Conservation (phyloP, 352 stramenopile genomes). For the Globisporangium alternatum region DNA sequence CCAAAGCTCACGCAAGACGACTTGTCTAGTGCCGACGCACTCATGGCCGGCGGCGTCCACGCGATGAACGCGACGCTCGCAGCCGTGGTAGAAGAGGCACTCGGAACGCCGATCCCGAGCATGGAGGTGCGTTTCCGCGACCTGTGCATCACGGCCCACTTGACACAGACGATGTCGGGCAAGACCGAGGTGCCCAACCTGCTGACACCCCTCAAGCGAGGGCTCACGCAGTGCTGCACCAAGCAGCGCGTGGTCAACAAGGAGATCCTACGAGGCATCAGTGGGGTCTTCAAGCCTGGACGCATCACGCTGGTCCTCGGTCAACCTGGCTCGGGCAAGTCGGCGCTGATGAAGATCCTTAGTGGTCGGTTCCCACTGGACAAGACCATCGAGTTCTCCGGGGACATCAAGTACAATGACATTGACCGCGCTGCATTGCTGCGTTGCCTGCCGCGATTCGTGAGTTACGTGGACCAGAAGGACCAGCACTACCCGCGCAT, state of each 20-base stretch:
- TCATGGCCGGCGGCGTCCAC: slow-evolving; percentile 43
- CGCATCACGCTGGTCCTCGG: slow-evolving; percentile 23
- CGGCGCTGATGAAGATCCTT: slow-evolving; percentile 38
- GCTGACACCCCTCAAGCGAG: slow-evolving; percentile 14
- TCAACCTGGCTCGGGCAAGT: slow-evolving; percentile 38
- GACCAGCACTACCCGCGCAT: slow-evolving; percentile 87
- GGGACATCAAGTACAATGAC: slow-evolving; percentile 48
- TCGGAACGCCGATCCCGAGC: slow-evolving; percentile 39
- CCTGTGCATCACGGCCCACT: slow-evolving; percentile 36
- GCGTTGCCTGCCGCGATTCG: slow-evolving; percentile 27
- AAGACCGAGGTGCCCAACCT: slow-evolving; percentile 26
- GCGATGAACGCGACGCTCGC: slow-evolving; percentile 53
- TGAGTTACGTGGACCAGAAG: slow-evolving; percentile 50
- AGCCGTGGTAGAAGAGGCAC: slow-evolving; percentile 32
- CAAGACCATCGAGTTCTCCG: slow-evolving; percentile 37
- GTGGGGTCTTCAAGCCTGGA: slow-evolving; percentile 25
- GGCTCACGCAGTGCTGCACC: slow-evolving; percentile 14
- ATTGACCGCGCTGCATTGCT: slow-evolving; percentile 23
- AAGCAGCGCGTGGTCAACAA: slow-evolving; percentile 22
- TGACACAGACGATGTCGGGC: slow-evolving; percentile 10
- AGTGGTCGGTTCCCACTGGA: slow-evolving; percentile 39
- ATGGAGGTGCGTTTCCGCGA: slow-evolving; percentile 55
- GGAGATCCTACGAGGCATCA: slow-evolving; percentile 24
- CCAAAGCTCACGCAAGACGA: slow-evolving; percentile 25
- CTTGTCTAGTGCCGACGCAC: slow-evolving; percentile 37